Base-by-base conservation (phyloP, 2,329 filamentous ascomycete species). In the Basipetospora sp. region DNA sequence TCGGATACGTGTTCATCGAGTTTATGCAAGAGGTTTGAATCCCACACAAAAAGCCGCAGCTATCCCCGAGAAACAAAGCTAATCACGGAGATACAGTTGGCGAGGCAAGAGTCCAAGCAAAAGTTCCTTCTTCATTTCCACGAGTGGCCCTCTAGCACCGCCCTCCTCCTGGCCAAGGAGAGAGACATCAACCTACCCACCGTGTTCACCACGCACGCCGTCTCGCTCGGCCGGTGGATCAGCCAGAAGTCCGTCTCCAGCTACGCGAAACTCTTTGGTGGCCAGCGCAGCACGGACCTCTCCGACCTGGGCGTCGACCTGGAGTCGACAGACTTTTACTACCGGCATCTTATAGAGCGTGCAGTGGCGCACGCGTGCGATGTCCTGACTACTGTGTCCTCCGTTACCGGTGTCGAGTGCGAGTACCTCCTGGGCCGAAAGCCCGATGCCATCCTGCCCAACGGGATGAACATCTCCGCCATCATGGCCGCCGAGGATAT, bases 381-480 rank as follows among this genome's bases (percentile, higher is more conserved):
- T 20, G 19, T 39, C 15, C 34, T 39, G 30, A 39, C 36, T 15
- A 34, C 31, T 13, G 36, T 39, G n/a, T 39, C 36, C 17, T n/a
- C 33, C 30, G 34, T 34, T 25, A 98, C 90, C 4, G 90, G 90
- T 8, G 96, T 93, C 59, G 90, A 98, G 62, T 93, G 85, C 52
- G 90, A 98, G 65, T 88, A 98, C 62, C 62, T 98, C 48, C 71
- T 98, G 46, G 96, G 96, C 71, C 80, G 90, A 46, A 96, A 96
- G 63, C 90, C 90, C 1, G 90, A 98, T 50, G 90, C 90, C 30
- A 90, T 98, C 5, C 61, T 96, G 47, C 90, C 90, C 48, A 98
- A 98, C 52, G 90, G 90, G 45, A 69, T 98, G 52, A 98, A 98
- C 52, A 90, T 98, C 43, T 94, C 87, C 60, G 18, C 19, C 14